A percentile compares a stretch with the other conserved stretches of the same genome.
These are phyloP conservation scores for Termitomyces sp. DNA, from an alignment of 768 basidiomycete species.

Conservation along the genomic window DNA sequence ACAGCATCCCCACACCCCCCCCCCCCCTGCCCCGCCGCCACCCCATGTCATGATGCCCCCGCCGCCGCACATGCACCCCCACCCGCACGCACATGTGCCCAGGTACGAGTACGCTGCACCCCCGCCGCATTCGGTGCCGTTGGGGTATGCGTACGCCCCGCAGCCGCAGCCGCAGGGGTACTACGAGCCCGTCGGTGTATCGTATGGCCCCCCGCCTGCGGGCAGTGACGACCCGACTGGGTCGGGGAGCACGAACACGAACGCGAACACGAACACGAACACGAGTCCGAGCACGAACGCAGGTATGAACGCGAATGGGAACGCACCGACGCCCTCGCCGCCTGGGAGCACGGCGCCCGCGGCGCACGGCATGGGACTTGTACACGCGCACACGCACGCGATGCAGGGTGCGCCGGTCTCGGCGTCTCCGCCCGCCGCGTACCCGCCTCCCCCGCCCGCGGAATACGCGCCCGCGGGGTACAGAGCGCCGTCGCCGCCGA, in stretches of 20 bases:
- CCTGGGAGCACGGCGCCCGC: not conserved
- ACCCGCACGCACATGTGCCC: not conserved
- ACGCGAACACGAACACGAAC: not conserved
- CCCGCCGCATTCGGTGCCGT: not conserved
- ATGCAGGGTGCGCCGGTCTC: no score
- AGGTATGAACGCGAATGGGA: not conserved
- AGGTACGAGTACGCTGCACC: not conserved
- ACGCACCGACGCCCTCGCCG: not conserved
- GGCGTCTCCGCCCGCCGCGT: not conserved
- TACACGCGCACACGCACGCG: no score
- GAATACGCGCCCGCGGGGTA: not conserved
- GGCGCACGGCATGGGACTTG: not conserved
- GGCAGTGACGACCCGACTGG: not conserved
- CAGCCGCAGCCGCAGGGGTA: not conserved
- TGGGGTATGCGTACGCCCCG: slow-evolving; percentile 1
- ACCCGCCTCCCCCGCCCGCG: not conserved
- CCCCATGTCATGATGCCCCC: not conserved
- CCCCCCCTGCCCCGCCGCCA: not conserved
- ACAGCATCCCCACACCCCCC: not conserved
- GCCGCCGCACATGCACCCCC: not conserved
- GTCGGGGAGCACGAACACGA: not conserved
- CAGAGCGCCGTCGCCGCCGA: not conserved
- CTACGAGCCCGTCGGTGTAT: not conserved
- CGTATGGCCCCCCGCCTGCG: not conserved
- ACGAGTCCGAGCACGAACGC: not conserved